Evolutionary conservation across 2,329 filamentous ascomycete species (phyloP), one percentile per base, ranked within the genome.

Genomic region (Aureobasidium musti): DNA sequence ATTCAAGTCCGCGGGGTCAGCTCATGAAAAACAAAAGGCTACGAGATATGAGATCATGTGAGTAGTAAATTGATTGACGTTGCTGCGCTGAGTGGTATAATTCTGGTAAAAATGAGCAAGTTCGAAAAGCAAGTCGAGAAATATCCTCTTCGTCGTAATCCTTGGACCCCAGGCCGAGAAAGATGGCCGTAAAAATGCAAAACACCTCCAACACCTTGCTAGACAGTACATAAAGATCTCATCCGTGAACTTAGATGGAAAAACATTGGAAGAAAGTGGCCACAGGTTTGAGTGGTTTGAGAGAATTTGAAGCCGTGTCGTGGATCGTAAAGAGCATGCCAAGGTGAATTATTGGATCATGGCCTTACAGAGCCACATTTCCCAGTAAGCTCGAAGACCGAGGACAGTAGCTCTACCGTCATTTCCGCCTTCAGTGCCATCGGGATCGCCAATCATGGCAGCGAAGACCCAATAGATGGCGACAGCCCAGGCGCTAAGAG

Each of bases 381-480:
- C 85, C 86, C 86, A 88, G 81, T 84, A 87, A 56, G 80, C 79
- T 67, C 84, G 77, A 37, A 88, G 81, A 3, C 81, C 82, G 2
- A 89, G 75, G 4, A 88, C 85, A 14, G 85, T 83, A 26, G 85
- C 84, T 63, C 82, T 79, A 14, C 86, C 86, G 70, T 89, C 86
- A 68, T 88, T 86, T 69, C 82, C 82, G 67, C 80, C 80, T 71
- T 85, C 84, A 68, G 78, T 79, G 30, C 83, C 82, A 65, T 86
- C 85, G 35, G 86, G 86, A 74, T 88, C 86, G 5, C 86, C 86
- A 57, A 89, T 77, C 13, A 88, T 83, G 71, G 82, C 82, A 28
- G 84, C 81, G 72, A 86, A 87, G 61, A 87, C 77, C 86, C 86
- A 88, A 77, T 88, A 89, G 23, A 80, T 82, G 1, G 84, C 86